Percentiles rank a stretch among this genome's conserved stretches.
These are phyloP conservation scores for Oenanthe sinensis DNA, from an alignment of 129 eudicot genomes.

Conservation along the genomic window DNA sequence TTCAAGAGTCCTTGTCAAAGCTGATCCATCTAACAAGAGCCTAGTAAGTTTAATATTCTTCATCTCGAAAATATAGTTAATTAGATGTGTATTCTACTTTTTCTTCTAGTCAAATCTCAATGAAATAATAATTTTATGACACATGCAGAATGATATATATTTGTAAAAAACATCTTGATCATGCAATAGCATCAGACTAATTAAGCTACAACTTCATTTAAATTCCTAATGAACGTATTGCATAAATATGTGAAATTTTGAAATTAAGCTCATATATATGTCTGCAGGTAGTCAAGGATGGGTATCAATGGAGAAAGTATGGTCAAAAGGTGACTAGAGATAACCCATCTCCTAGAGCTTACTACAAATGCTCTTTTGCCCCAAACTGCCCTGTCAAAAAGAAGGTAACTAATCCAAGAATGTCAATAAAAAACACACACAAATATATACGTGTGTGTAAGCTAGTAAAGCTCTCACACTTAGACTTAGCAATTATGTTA, in stretches of 20 bases:
- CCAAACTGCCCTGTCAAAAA: slow-evolving; percentile 78
- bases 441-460: too few species aligned
- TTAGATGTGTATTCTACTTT: too few species aligned
- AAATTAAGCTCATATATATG: background rate
- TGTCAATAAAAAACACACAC: too few species aligned
- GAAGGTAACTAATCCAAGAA: slow-evolving; percentile 37
- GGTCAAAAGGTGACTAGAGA: slow-evolving; percentile 93
- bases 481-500: background rate
- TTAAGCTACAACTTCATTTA: background rate
- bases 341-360: slow-evolving; percentile 91
- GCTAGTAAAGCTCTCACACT: too few species aligned
- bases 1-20: slow-evolving; percentile 27
- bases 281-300: slow-evolving; percentile 62
- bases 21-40: slow-evolving; percentile 51
- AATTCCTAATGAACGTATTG: background rate
- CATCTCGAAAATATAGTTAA: background rate
- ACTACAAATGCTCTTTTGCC: slow-evolving; percentile 59
- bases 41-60: slow-evolving; percentile 29
- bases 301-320: slow-evolving; percentile 82
- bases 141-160: background rate
- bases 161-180: background rate
- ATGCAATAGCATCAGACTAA: too few species aligned
- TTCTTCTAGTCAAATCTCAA: too few species aligned
- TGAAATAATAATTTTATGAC: too few species aligned
- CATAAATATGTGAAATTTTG: background rate